These are phyloP conservation scores for Diaporthe aspalathi DNA, from an alignment of 2,329 filamentous ascomycete genomes.

Conservation along the genomic window DNA sequence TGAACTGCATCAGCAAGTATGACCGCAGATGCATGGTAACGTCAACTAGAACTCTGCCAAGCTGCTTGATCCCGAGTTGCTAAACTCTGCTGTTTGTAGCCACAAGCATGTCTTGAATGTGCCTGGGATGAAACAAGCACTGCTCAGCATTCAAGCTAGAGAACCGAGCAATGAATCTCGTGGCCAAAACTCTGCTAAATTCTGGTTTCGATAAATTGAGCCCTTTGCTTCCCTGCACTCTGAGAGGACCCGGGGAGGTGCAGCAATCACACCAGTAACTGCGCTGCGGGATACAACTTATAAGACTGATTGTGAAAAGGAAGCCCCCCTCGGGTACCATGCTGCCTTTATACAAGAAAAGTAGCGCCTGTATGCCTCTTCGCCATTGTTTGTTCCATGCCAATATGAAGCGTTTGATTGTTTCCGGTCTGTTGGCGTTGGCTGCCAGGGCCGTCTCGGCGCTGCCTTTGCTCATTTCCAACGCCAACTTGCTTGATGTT, in stretches of 20 bases:
- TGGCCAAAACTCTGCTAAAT: not conserved
- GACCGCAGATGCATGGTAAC: not conserved
- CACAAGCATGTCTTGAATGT: not conserved
- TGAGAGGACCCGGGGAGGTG: not conserved
- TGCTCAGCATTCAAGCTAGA: not conserved
- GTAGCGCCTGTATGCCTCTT: not conserved
- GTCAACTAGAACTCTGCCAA: not conserved
- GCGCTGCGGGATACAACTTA: too few relatives aligned
- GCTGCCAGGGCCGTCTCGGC: not conserved
- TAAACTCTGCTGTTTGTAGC: not conserved
- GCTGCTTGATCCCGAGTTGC: not conserved
- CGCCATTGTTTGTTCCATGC: not conserved
- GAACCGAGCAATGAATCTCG: not conserved
- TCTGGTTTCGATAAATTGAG: not conserved
- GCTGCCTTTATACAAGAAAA: not conserved
- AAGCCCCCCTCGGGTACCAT: not conserved
- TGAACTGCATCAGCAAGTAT: not conserved
- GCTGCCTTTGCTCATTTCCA: conserved; percentile 3
- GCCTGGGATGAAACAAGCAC: not conserved
- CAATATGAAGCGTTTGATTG: not conserved
- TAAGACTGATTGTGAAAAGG: not conserved
- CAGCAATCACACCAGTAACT: too few relatives aligned
- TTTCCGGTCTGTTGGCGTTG: not conserved
- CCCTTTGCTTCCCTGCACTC: not conserved
- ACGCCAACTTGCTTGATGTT: conserved; percentile 6